Evolutionary conservation across 208 protist genomes (phyloP).

Genomic region (Lotmaria passim): DNA sequence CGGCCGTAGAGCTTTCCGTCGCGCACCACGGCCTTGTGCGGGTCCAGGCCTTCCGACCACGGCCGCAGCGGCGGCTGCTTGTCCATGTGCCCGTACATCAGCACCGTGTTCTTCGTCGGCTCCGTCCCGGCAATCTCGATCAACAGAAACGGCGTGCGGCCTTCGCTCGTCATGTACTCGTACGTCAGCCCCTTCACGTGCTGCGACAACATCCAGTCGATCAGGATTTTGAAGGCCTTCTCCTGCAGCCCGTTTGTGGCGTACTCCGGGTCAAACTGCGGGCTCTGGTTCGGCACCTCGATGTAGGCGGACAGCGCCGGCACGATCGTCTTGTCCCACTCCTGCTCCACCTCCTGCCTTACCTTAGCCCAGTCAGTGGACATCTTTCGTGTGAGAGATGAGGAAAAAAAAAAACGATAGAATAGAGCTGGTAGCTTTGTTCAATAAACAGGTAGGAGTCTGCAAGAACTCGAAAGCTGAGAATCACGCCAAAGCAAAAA

Average conservation of each 20-base stretch:
- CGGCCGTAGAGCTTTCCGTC: constrained; percentile 93
- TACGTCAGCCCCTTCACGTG: constrained; percentile 74
- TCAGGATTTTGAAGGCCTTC: constrained; percentile 85
- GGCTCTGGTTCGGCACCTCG: constrained; percentile 94
- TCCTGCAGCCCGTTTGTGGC: constrained; percentile 88
- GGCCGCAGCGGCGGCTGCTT: constrained; percentile 95
- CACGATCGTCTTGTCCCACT: constrained; percentile 89
- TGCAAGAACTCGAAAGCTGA: too few species aligned
- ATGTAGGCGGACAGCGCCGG: constrained; percentile 88
- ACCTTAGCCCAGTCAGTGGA: constrained; percentile 59
- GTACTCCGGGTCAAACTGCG: constrained; percentile 89
- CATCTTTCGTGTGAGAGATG: background rate
- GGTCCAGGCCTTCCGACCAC: constrained; percentile 92
- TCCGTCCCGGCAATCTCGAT: constrained; percentile 76
- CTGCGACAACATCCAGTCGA: constrained; percentile 87
- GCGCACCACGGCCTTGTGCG: constrained; percentile 82
- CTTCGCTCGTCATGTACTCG: constrained; percentile 75
- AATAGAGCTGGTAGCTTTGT: too few species aligned
- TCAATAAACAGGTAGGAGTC: too few species aligned
- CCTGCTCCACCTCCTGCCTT: constrained; percentile 49
- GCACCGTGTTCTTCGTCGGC: constrained; percentile 67
- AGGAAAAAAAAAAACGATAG: background rate
- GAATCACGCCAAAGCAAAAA: too few species aligned
- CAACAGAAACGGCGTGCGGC: constrained; percentile 86
- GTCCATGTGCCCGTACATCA: constrained; percentile 97